Evolutionary conservation across 73 alveolate genomes (phyloP).

Genomic region (Stentor roeselii): DNA sequence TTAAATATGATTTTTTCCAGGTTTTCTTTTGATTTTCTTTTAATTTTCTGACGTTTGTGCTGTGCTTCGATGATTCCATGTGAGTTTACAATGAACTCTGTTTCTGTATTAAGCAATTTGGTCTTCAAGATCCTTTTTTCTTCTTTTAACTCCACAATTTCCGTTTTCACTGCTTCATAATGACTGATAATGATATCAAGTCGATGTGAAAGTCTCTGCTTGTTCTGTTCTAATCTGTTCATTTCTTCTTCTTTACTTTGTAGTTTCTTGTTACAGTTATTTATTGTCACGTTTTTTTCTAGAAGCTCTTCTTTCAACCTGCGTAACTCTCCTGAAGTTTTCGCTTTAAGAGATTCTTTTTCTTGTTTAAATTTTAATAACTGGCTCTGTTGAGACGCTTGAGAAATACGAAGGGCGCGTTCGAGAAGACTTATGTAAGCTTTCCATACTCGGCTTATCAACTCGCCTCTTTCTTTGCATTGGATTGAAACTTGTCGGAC

Average conservation of each 20-base stretch:
- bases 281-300: not conserved
- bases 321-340: not conserved
- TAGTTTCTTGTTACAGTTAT: not conserved
- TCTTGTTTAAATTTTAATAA: not conserved
- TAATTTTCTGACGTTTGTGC: not conserved
- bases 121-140: constrained; percentile 7
- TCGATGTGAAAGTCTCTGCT: not conserved
- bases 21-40: constrained; percentile 2
- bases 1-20: not conserved
- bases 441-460: constrained; percentile 31
- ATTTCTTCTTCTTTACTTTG: constrained; percentile 20
- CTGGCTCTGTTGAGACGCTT: not conserved
- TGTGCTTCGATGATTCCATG: constrained; percentile 4
- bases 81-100: not conserved
- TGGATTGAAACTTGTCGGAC: constrained; percentile 31
- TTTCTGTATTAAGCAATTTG: constrained; percentile 1
- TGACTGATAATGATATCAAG: not conserved
- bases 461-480: constrained; percentile 33
- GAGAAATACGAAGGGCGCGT: constrained; percentile 22
- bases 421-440: constrained; percentile 27
- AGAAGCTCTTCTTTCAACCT: not conserved
- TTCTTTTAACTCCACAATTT: not conserved
- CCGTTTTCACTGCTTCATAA: constrained; percentile 23
- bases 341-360: not conserved
- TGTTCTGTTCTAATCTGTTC: not conserved